These are phyloP conservation scores for Haplosporangium gracile DNA, from an alignment of 192 early-diverging fungal genomes.

Conservation along the genomic window DNA sequence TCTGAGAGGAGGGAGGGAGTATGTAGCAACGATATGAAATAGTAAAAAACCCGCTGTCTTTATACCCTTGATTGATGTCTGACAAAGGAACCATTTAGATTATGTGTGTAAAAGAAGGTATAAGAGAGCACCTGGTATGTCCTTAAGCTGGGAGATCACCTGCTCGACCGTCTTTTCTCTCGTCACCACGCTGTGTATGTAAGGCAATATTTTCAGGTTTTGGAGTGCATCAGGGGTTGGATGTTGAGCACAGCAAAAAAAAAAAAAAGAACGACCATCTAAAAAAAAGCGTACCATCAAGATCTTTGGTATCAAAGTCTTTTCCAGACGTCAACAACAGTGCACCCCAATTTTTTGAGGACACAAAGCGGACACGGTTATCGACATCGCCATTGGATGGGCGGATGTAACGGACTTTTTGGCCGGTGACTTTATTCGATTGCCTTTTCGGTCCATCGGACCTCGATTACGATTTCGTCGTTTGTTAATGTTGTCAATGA, in stretches of 20 bases:
- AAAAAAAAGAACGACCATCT: neutral
- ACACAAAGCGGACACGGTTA: slow-evolving; percentile 81
- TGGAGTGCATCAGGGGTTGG: neutral
- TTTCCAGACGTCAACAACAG: slow-evolving; percentile 35
- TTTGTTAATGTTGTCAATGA: slow-evolving; percentile 56
- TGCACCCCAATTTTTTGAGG: slow-evolving; percentile 64
- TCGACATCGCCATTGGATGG: slow-evolving; percentile 81
- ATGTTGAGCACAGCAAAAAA: neutral
- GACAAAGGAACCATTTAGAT: neutral
- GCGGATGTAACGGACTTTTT: slow-evolving; percentile 55
- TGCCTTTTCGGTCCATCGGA: slow-evolving; percentile 47
- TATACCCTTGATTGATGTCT: neutral
- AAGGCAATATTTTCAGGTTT: neutral
- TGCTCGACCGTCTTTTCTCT: neutral
- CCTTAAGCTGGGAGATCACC: neutral
- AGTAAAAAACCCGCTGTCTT: neutral
- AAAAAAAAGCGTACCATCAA: slow-evolving; percentile 20
- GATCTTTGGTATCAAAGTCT: slow-evolving; percentile 39
- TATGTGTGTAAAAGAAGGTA: neutral
- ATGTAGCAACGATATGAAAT: neutral
- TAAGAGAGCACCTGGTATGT: neutral
- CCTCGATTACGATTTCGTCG: slow-evolving; percentile 49
- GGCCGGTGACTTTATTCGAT: slow-evolving; percentile 41
- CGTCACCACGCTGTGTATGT: neutral
- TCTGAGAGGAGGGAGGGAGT: slow-evolving; percentile 23